A percentile compares a stretch with the other conserved stretches of the same genome.
These are phyloP conservation scores for Calocybe indica DNA, from an alignment of 768 basidiomycete species.

Conservation along the genomic window DNA sequence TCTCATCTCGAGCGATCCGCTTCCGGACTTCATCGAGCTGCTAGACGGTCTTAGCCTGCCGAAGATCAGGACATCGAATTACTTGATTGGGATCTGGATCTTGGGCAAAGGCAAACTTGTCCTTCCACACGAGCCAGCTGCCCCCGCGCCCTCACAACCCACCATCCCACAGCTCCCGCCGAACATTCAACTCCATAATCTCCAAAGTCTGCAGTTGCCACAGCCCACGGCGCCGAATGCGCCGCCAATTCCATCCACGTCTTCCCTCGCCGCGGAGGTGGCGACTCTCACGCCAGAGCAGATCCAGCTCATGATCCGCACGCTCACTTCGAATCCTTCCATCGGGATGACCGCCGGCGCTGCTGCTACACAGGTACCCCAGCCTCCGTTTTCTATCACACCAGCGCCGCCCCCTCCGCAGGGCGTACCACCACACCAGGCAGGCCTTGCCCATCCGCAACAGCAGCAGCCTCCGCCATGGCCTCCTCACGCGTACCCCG, in stretches of 20 bases:
- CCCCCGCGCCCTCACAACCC: slow-evolving; percentile 19
- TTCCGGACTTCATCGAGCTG: slow-evolving; percentile 85
- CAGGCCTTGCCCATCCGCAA: slow-evolving; percentile 5
- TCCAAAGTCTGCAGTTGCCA: slow-evolving; percentile 11
- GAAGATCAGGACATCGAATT: slow-evolving; percentile 52
- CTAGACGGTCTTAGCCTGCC: slow-evolving; percentile 73
- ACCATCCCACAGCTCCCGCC: slow-evolving; percentile 12
- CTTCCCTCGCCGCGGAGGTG: slow-evolving; percentile 57
- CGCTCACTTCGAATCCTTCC: slow-evolving; percentile 40
- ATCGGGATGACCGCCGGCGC: slow-evolving; percentile 22
- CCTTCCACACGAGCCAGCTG: slow-evolving; percentile 19
- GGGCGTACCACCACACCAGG: background rate
- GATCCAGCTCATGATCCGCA: slow-evolving; percentile 60
- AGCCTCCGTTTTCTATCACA: slow-evolving; percentile 6
- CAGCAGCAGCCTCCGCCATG: slow-evolving; percentile 6
- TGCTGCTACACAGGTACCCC: slow-evolving; percentile 14
- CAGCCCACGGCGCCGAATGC: slow-evolving; percentile 7
- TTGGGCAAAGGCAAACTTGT: slow-evolving; percentile 73
- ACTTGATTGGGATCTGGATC: slow-evolving; percentile 82
- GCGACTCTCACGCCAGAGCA: slow-evolving; percentile 74
- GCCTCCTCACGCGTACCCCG: slow-evolving; percentile 7
- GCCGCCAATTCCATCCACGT: slow-evolving; percentile 12
- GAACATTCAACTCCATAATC: slow-evolving; percentile 6
- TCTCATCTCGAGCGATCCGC: slow-evolving; percentile 50
- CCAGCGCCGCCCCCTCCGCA: background rate